These are phyloP conservation scores for Proliferodiscus dingleyae DNA, from an alignment of 2,329 filamentous ascomycete genomes.

Conservation along the genomic window DNA sequence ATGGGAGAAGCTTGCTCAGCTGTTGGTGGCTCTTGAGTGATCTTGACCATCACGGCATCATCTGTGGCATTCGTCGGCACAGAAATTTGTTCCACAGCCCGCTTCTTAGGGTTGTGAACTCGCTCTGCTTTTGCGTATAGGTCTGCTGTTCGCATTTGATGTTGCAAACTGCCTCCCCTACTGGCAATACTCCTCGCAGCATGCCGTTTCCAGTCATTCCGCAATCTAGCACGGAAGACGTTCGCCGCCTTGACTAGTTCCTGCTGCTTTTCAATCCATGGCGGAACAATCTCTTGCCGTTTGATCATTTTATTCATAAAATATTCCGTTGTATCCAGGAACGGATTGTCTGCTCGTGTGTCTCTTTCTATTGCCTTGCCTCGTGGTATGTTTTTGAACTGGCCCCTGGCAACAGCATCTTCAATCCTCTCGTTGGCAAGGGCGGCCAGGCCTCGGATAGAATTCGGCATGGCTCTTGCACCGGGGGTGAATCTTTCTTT, in stretches of 20 bases:
- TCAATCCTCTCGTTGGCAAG: conserved; percentile 91
- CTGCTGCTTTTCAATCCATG: conserved; percentile 99
- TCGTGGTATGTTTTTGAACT: conserved; percentile 78
- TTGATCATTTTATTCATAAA: conserved; percentile 99
- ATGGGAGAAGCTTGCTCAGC: conserved; percentile 7
- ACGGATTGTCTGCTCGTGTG: conserved; percentile 75
- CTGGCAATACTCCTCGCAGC: conserved; percentile 74
- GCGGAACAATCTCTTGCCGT: conserved; percentile 88
- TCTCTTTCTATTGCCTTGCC: conserved; percentile 81
- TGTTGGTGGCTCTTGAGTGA: conserved; percentile 34
- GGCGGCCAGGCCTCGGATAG: conserved; percentile 71
- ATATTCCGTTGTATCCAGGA: conserved; percentile 94
- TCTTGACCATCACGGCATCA: conserved; percentile 45
- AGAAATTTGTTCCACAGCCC: conserved; percentile 42
- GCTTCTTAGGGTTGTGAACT: conserved; percentile 52
- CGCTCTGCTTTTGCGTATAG: conserved; percentile 73
- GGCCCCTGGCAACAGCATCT: conserved; percentile 84
- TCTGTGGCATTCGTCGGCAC: conserved; percentile 44
- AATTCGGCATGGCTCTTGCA: conserved; percentile 68
- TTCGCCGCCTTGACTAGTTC: conserved; percentile 67
- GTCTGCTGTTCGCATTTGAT: conserved; percentile 67
- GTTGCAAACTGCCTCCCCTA: conserved; percentile 66
- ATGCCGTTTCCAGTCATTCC: conserved; percentile 80
- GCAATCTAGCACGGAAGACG: conserved; percentile 67
- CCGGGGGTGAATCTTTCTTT: conserved; percentile 74